These are phyloP conservation scores for Gaultheria prostrata DNA, from an alignment of 148 eudicot genomes.

Conservation along the genomic window DNA sequence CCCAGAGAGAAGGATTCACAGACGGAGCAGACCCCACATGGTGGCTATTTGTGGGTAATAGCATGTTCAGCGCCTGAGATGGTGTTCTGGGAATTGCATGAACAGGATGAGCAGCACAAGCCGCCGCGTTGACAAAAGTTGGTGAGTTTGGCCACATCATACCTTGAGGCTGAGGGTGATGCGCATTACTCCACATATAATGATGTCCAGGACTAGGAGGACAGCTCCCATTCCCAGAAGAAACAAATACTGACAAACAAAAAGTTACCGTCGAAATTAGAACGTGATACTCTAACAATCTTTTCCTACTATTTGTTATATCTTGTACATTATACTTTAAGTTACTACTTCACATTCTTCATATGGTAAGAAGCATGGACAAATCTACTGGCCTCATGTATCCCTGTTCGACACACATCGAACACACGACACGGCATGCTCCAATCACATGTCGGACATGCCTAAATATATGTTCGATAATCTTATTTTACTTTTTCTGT, in stretches of 20 bases:
- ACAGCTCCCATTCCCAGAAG: constrained; percentile 54
- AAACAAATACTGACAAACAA: constrained; percentile 43
- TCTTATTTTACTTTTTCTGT: neutral
- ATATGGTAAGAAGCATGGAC: neutral
- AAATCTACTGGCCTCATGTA: neutral
- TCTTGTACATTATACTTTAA: neutral
- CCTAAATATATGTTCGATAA: neutral
- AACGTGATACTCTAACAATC: neutral
- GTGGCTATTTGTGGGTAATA: constrained; percentile 45
- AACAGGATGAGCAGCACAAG: constrained; percentile 42
- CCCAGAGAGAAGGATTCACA: constrained; percentile 68
- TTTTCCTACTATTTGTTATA: neutral
- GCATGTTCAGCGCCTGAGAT: constrained; percentile 48
- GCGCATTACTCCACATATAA: constrained; percentile 61
- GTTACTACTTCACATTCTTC: neutral
- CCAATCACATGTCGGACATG: neutral
- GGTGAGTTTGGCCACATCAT: constrained; percentile 64
- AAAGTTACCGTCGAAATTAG: neutral
- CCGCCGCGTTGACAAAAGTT: constrained; percentile 49
- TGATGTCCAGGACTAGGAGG: constrained; percentile 53
- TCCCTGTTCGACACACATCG: neutral
- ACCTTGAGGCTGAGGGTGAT: constrained; percentile 43
- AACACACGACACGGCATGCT: neutral
- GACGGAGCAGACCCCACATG: constrained; percentile 84
- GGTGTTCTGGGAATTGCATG: constrained; percentile 51